phyloP scores from a whole-genome alignment of 345 rosid genomes.

The Hibiscus syriacus region DNA sequence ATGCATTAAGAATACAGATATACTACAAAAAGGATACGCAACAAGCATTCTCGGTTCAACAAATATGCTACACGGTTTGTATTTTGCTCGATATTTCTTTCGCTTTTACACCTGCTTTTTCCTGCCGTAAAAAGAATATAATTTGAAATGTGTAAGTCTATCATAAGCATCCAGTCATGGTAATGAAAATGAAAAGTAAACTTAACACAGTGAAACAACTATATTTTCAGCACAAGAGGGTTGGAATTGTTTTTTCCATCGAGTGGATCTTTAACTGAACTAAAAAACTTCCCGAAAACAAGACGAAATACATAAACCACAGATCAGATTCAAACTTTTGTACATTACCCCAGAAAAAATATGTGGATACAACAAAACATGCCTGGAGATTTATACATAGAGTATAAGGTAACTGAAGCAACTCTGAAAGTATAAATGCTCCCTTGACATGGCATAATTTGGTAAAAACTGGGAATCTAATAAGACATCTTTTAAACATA shows the following conservation, averaged over 20 bases:
- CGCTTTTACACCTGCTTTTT: slow-evolving; percentile 32
- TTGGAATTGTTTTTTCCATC: not conserved
- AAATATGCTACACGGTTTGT: slow-evolving; percentile 37
- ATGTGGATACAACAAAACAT: not conserved
- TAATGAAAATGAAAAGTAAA: not conserved
- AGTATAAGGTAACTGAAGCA: not conserved
- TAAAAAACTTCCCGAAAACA: not conserved
- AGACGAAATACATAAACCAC: not conserved
- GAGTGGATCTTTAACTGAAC: not conserved
- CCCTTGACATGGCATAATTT: not conserved
- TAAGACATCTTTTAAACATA: not conserved
- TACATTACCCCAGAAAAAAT: not conserved
- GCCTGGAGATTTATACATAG: not conserved
- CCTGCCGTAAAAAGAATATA: slow-evolving; percentile 29
- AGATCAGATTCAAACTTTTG: not conserved
- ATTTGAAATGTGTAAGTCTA: not conserved
- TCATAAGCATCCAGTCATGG: not conserved
- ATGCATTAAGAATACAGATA: slow-evolving; percentile 16
- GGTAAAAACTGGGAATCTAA: too few relatives aligned
- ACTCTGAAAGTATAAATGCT: not conserved
- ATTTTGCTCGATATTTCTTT: slow-evolving; percentile 43
- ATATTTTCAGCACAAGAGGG: not conserved
- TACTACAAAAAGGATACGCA: slow-evolving; percentile 15
- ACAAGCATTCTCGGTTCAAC: not conserved
- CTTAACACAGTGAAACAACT: not conserved